Evolutionary conservation across 2,329 filamentous ascomycete genomes (phyloP).

Genomic region (Rhinocladiella mackenziei): DNA sequence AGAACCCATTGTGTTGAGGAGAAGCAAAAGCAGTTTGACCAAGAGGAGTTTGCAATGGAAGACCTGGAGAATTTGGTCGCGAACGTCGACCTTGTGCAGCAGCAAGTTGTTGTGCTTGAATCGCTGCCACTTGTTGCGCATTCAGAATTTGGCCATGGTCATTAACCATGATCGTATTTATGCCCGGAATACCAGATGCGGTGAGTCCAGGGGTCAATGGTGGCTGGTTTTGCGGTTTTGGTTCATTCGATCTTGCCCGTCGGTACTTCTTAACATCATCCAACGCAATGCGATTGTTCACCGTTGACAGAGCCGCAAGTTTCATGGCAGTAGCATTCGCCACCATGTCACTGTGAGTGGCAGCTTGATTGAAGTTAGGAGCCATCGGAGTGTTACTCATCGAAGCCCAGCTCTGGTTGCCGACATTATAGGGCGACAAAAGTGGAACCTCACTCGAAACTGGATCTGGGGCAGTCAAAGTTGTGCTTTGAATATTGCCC

Average conservation of each 20-base stretch:
- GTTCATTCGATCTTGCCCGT: slow-evolving; percentile 79
- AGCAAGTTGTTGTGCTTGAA: slow-evolving; percentile 65
- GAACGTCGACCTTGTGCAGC: slow-evolving; percentile 67
- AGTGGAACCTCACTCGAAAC: slow-evolving; percentile 69
- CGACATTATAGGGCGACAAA: slow-evolving; percentile 72
- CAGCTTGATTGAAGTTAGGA: slow-evolving; percentile 67
- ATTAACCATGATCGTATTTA: slow-evolving; percentile 90
- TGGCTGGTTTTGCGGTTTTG: slow-evolving; percentile 53
- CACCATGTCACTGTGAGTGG: slow-evolving; percentile 89
- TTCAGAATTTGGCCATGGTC: slow-evolving; percentile 84
- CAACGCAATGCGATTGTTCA: slow-evolving; percentile 95
- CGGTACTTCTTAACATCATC: slow-evolving; percentile 97
- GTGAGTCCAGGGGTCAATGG: slow-evolving; percentile 65
- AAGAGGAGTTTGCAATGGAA: slow-evolving; percentile 62
- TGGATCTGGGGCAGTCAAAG: slow-evolving; percentile 68
- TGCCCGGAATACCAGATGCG: slow-evolving; percentile 59
- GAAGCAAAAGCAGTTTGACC: slow-evolving; percentile 64
- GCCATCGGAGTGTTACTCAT: slow-evolving; percentile 98
- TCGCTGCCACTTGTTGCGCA: slow-evolving; percentile 75
- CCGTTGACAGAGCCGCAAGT: slow-evolving; percentile 89
- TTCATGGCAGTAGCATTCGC: slow-evolving; percentile 99
- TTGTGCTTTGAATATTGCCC: slow-evolving; percentile 77
- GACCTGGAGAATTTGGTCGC: slow-evolving; percentile 81
- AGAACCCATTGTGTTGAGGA: slow-evolving; percentile 89
- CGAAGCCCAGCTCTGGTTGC: slow-evolving; percentile 93